Evolutionary conservation across 176 grass and related monocot genomes (phyloP).

Genomic region (Triticum timopheevii): DNA sequence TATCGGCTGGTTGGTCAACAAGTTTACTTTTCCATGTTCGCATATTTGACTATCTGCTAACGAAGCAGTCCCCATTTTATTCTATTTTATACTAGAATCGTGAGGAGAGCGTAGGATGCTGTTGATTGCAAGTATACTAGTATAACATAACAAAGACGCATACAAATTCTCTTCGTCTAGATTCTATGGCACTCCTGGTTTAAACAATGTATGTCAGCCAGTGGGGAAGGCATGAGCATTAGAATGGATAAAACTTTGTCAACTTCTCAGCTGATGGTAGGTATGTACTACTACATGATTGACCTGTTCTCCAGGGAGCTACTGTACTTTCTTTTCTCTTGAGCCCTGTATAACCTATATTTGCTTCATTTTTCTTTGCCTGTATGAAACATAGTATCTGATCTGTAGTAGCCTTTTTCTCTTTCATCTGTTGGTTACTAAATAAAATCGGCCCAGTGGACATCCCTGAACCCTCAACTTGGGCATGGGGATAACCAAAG

Average conservation of each 20-base stretch:
- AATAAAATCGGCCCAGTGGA: background rate
- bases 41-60: conserved; percentile 7
- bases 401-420: background rate
- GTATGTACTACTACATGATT: background rate
- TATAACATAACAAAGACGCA: conserved; percentile 3
- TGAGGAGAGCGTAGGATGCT: background rate
- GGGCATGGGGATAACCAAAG: background rate
- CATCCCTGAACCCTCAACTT: conserved; percentile 24
- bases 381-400: background rate
- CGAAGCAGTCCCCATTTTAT: background rate
- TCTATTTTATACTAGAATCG: background rate
- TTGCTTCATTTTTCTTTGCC: background rate
- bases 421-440: background rate
- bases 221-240: background rate
- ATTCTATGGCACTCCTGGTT: background rate
- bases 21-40: conserved; percentile 37
- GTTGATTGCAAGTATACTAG: background rate
- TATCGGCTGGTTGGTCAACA: conserved; percentile 6
- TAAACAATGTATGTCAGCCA: background rate
- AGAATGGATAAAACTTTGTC: background rate
- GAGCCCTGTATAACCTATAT: background rate
- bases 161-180: conserved; percentile 7
- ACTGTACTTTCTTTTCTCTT: background rate
- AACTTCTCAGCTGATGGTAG: conserved; percentile 13
- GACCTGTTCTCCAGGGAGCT: background rate